Conservation (phyloP, 768 basidiomycete genomes). For the Postia placenta region DNA sequence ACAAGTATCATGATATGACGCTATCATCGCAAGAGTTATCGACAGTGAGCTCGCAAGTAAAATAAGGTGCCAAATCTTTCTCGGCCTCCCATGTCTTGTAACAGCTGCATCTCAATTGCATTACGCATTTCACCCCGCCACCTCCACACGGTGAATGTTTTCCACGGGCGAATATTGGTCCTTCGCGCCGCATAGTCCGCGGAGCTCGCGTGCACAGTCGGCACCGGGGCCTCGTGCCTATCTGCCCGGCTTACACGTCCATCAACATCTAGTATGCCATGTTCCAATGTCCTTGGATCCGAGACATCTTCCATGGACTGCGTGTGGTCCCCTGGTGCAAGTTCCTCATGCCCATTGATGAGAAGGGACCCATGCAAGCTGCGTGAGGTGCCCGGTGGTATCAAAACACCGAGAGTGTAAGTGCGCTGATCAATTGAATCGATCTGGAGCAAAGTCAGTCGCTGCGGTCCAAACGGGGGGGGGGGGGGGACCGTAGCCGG, state of each 20-base stretch:
- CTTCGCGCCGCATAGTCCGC: neutral
- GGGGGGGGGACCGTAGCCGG: neutral
- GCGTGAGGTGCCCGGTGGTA: slow-evolving; percentile 30
- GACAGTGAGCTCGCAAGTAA: slow-evolving; percentile 31
- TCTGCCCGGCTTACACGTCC: slow-evolving; percentile 37
- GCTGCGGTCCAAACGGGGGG: neutral
- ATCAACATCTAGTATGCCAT: slow-evolving; percentile 43
- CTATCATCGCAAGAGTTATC: too few species aligned
- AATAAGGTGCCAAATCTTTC: slow-evolving; percentile 44
- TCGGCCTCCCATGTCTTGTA: slow-evolving; percentile 32
- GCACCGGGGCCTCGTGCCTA: slow-evolving; percentile 27
- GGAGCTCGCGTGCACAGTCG: neutral
- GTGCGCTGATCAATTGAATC: slow-evolving; percentile 38
- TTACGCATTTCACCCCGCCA: slow-evolving; percentile 31
- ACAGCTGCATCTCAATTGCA: slow-evolving; percentile 8
- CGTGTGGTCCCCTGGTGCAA: slow-evolving; percentile 18
- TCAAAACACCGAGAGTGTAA: slow-evolving; percentile 35
- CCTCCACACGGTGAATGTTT: slow-evolving; percentile 48
- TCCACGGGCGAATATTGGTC: slow-evolving; percentile 41
- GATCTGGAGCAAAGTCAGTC: slow-evolving; percentile 30
- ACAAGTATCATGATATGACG: too few species aligned
- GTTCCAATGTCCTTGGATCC: slow-evolving; percentile 43
- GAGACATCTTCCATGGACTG: slow-evolving; percentile 17
- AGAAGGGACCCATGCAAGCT: slow-evolving; percentile 33
- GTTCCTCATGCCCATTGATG: slow-evolving; percentile 22